Percentiles rank a stretch among this genome's conserved stretches.
These are phyloP conservation scores for Fusarium fujikuroi DNA, from an alignment of 2,329 filamentous ascomycete genomes.

Conservation along the genomic window DNA sequence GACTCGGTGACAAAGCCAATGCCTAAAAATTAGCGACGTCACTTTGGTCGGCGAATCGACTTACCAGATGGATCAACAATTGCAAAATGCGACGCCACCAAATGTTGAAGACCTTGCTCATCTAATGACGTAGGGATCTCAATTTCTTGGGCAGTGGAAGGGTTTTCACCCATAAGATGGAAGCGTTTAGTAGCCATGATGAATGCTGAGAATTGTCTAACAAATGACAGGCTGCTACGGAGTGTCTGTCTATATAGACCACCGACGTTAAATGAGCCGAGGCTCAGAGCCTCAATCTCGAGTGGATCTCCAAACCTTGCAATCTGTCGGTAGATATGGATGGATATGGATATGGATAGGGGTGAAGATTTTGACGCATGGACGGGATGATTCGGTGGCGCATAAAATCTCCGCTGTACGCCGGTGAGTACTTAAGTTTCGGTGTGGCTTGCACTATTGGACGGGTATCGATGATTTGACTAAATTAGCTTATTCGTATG, in stretches of 20 bases:
- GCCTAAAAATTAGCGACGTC: constrained; percentile 41
- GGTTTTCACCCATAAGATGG: constrained; percentile 55
- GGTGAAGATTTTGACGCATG: constrained; percentile 19
- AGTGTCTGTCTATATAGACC: constrained; percentile 28
- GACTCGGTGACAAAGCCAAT: constrained; percentile 51
- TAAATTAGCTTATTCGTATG: not conserved
- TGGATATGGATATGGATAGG: constrained; percentile 4
- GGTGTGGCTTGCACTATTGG: not conserved
- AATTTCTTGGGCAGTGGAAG: constrained; percentile 50
- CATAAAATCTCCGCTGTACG: constrained; percentile 14
- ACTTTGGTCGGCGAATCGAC: not conserved
- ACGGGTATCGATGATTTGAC: not conserved
- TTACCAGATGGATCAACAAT: constrained; percentile 56
- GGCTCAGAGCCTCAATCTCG: constrained; percentile 9
- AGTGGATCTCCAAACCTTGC: constrained; percentile 18
- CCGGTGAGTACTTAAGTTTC: not conserved
- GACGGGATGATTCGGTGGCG: constrained; percentile 18
- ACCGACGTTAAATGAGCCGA: not conserved
- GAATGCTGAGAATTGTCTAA: constrained; percentile 1
- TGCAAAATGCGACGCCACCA: constrained; percentile 56
- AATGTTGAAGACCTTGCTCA: constrained; percentile 51
- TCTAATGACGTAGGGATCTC: constrained; percentile 50
- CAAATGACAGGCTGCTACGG: not conserved
- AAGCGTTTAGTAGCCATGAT: constrained; percentile 54
- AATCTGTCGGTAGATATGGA: constrained; percentile 17